Base-by-base conservation (phyloP, 2,329 filamentous ascomycete species). In the Fusarium sacchari region DNA sequence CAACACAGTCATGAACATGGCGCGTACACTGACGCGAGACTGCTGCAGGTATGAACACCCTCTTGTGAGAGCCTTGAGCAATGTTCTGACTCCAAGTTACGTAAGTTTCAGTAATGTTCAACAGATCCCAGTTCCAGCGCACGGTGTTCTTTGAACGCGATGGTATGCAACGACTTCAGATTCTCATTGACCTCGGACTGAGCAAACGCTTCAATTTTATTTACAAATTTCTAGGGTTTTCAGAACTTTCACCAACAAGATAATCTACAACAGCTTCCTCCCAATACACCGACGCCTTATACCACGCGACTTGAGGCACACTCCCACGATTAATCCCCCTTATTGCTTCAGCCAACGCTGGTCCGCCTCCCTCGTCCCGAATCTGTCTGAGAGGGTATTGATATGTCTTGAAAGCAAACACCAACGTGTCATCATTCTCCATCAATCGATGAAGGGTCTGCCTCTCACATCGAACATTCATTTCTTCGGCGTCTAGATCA, bases 401-500 rank as follows among this genome's bases (percentile, higher is more conserved):
- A n/a, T 56, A 56, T 2, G 52, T 56, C 52, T 24, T 42, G 1
- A 56, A 56, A 15, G 22, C 2, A 14, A 56, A 56, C 3, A 56
- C 52, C 20, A 56, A 24, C 7, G 22, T 42, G 6, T 42, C 7
- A 1, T 56, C 36, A 7, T 32, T 56, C 3, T 56, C 26, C 36
- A 56, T 42, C 36, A 56, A 20, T 0, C 26, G 15, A 5, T 56
- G 22, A 4, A 56, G 52, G 1, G 52, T 42, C 15, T 56, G 52
- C 11, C 52, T 56, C 26, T 56, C 52, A 30, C 52, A 42, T 2
- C 52, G 22, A 32, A 11, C 26, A 4, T 56, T 56, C 15, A 15
- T 42, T 10, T 32, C 20, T 2, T 56, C 52, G 5, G 36, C 22
- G 15, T 42, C 8, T 0, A 56, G 11, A 6, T 56, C 36, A 0